Evolutionary conservation across 768 basidiomycete species (phyloP).

Genomic region (Suillus tomentosus): DNA sequence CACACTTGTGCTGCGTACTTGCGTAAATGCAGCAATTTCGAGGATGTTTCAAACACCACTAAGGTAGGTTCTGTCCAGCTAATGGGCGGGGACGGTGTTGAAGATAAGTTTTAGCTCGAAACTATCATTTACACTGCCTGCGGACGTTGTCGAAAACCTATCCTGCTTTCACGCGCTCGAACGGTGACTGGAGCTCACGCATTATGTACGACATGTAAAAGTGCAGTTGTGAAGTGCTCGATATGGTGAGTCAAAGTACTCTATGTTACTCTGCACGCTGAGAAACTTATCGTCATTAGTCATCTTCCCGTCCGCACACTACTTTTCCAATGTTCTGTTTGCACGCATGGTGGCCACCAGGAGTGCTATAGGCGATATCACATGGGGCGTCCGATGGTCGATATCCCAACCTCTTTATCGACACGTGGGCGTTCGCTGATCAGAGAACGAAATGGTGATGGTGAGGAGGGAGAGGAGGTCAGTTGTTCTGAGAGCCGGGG

Average conservation of each 20-base stretch:
- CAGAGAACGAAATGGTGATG: slow-evolving; percentile 21
- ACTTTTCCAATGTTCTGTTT: slow-evolving; percentile 74
- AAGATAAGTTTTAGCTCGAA: slow-evolving; percentile 50
- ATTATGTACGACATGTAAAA: slow-evolving; percentile 59
- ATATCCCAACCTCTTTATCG: slow-evolving; percentile 30
- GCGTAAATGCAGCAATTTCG: slow-evolving; percentile 59
- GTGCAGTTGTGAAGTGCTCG: slow-evolving; percentile 53
- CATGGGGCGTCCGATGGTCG: slow-evolving; percentile 55
- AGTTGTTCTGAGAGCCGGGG: slow-evolving; percentile 6
- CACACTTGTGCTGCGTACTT: slow-evolving; percentile 73
- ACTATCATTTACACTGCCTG: slow-evolving; percentile 74
- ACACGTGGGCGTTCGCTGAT: slow-evolving; percentile 26
- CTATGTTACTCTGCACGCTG: background rate
- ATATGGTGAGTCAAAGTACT: slow-evolving; percentile 60
- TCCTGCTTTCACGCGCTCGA: slow-evolving; percentile 41
- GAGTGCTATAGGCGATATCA: slow-evolving; percentile 75
- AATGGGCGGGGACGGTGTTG: background rate
- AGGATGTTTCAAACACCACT: slow-evolving; percentile 54
- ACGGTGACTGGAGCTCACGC: slow-evolving; percentile 47
- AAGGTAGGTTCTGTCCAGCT: slow-evolving; percentile 42
- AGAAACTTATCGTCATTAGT: slow-evolving; percentile 39
- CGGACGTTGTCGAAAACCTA: slow-evolving; percentile 66
- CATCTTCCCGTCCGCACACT: slow-evolving; percentile 74
- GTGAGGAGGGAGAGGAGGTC: slow-evolving; percentile 17
- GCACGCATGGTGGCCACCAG: slow-evolving; percentile 81